Evolutionary conservation across 176 grass and related monocot species (phyloP).

Genomic region (Saccharum officinarum): DNA sequence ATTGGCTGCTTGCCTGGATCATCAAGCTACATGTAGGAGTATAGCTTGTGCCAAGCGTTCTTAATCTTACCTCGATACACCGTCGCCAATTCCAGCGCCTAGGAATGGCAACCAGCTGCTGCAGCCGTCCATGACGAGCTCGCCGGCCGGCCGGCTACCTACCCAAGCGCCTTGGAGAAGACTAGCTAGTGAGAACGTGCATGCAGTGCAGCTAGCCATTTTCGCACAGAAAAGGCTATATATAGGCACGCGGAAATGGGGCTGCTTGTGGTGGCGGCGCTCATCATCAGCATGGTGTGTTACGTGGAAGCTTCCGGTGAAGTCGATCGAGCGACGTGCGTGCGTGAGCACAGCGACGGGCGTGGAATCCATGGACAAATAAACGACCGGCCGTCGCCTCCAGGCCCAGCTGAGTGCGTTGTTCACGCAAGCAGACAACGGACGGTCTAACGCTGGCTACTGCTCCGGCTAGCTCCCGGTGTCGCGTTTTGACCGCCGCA

Average conservation of each 20-base stretch:
- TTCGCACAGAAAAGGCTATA: background rate
- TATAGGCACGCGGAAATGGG: background rate
- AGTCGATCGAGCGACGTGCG: background rate
- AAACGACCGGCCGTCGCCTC: background rate
- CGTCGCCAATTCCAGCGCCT: too few species aligned
- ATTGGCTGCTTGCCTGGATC: background rate
- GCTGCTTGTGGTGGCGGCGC: background rate
- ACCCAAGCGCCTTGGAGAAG: background rate
- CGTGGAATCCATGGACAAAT: background rate
- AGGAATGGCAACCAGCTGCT: background rate
- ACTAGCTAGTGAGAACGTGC: background rate
- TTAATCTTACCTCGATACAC: background rate
- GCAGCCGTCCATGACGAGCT: constrained; percentile 10
- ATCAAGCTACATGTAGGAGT: too few species aligned
- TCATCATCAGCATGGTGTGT: background rate
- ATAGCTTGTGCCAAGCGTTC: background rate
- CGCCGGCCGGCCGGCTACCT: background rate
- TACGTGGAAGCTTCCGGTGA: background rate
- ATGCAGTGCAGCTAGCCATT: background rate
- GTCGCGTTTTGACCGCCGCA: background rate
- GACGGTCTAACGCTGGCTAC: background rate
- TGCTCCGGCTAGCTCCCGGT: background rate
- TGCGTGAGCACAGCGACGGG: background rate
- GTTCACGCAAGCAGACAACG: background rate
- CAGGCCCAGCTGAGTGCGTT: background rate